Evolutionary conservation across 371 early-diverging fungal genomes (phyloP).

Genomic region (Caulochytrium protostelioides): DNA sequence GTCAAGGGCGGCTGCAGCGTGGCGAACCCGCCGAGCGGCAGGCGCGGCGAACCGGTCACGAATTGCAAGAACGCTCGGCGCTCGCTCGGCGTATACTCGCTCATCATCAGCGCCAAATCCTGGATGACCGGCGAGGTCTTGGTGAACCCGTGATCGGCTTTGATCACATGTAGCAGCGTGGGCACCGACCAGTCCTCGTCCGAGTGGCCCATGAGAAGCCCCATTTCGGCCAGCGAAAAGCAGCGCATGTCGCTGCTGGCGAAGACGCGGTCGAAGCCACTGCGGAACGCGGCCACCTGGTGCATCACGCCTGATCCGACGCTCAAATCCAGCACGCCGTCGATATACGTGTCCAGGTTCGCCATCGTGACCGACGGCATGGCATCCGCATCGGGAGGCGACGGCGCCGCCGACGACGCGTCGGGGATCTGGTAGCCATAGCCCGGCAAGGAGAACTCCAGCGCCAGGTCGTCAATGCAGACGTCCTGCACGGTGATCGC

Average conservation of each 20-base stretch:
- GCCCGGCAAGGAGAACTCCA: slow-evolving; percentile 73
- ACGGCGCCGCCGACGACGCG: too few species aligned
- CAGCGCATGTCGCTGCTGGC: slow-evolving; percentile 39
- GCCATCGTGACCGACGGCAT: slow-evolving; percentile 35
- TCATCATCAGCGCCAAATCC: slow-evolving; percentile 42
- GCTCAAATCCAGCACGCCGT: slow-evolving; percentile 38
- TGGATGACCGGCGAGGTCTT: slow-evolving; percentile 43
- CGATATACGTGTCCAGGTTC: slow-evolving; percentile 54
- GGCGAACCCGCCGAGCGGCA: slow-evolving; percentile 78
- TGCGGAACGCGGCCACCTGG: slow-evolving; percentile 50
- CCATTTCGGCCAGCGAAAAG: slow-evolving; percentile 50
- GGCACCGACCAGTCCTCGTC: slow-evolving; percentile 56
- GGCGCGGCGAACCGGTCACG: slow-evolving; percentile 71
- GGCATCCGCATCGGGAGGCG: slow-evolving; percentile 17
- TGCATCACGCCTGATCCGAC: slow-evolving; percentile 45
- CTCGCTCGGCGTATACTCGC: slow-evolving; percentile 30
- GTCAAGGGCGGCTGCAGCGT: slow-evolving; percentile 62
- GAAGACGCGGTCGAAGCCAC: slow-evolving; percentile 61
- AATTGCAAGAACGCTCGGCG: slow-evolving; percentile 69
- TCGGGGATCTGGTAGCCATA: too few species aligned
- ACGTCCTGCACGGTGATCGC: slow-evolving; percentile 18
- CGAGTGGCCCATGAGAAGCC: slow-evolving; percentile 27
- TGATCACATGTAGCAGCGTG: slow-evolving; percentile 28
- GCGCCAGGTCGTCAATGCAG: slow-evolving; percentile 37
- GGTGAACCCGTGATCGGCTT: slow-evolving; percentile 72